Evolutionary conservation across 257 asterid genomes (phyloP).

Genomic region (Nemophila menziesii): DNA sequence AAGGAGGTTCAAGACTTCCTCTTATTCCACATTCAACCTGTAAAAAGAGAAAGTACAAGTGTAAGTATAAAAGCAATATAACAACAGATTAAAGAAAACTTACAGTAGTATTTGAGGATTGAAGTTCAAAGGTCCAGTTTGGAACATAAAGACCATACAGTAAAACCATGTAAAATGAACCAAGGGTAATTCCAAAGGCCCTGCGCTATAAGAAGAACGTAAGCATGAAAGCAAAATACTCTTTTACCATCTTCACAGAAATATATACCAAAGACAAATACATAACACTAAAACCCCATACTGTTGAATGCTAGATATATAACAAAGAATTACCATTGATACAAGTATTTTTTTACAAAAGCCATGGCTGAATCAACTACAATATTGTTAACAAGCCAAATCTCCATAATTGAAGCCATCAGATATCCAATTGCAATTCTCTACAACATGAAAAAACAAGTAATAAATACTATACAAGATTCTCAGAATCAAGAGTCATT

Average conservation of each 20-base stretch:
- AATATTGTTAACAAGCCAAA: conserved; percentile 54
- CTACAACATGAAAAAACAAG: conserved; percentile 27
- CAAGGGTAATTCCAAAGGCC: conserved; percentile 34
- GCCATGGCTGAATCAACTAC: conserved; percentile 46
- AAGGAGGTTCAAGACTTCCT: conserved; percentile 87
- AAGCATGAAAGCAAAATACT: conserved; percentile 7
- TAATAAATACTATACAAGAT: too few species aligned
- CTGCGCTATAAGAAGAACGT: conserved; percentile 30
- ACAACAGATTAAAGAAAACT: conserved; percentile 5
- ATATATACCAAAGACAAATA: neutral
- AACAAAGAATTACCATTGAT: conserved; percentile 59
- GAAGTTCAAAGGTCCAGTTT: conserved; percentile 57
- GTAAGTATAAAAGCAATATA: neutral
- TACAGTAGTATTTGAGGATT: conserved; percentile 31
- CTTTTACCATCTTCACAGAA: neutral
- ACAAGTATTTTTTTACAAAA: conserved; percentile 54
- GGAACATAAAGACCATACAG: conserved; percentile 70
- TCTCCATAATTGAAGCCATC: conserved; percentile 60
- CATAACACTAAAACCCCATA: neutral
- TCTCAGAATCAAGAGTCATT: too few species aligned
- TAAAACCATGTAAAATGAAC: conserved; percentile 45
- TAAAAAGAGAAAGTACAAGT: conserved; percentile 9
- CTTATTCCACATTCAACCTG: conserved; percentile 73
- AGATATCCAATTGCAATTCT: conserved; percentile 82
- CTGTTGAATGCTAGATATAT: neutral